These are phyloP conservation scores for Coemansia reversa DNA, from an alignment of 192 early-diverging fungal genomes.

Conservation along the genomic window DNA sequence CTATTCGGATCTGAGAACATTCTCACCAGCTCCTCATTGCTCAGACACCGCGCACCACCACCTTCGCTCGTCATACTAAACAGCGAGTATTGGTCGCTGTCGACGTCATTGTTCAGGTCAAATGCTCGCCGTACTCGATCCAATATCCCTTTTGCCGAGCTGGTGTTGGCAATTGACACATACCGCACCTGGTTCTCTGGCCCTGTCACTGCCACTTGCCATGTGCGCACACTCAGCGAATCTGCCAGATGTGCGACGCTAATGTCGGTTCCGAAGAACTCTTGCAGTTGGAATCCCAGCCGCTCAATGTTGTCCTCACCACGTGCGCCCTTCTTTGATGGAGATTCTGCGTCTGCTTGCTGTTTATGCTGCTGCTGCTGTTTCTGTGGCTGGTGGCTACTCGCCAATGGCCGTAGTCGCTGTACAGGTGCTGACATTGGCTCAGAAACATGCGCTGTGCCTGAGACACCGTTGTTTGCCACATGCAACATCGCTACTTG, in stretches of 20 bases:
- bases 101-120: conserved; percentile 66
- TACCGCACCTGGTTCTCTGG: conserved; percentile 75
- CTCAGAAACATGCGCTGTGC: conserved; percentile 15
- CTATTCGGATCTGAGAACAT: conserved; percentile 71
- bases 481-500: conserved; percentile 19
- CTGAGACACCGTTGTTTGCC: conserved; percentile 5
- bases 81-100: conserved; percentile 67
- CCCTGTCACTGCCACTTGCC: conserved; percentile 76
- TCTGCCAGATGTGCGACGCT: conserved; percentile 50
- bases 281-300: conserved; percentile 49
- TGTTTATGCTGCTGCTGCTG: conserved; percentile 17
- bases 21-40: conserved; percentile 74
- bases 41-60: conserved; percentile 66
- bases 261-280: conserved; percentile 54
- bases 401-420: conserved; percentile 36
- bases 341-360: conserved; percentile 8
- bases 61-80: conserved; percentile 72
- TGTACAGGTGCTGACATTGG: conserved; percentile 44
- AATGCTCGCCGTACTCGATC: conserved; percentile 78
- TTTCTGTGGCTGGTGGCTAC: conserved; percentile 11
- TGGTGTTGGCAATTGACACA: conserved; percentile 72
- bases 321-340: conserved; percentile 1
- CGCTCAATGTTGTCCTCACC: conserved; percentile 40
- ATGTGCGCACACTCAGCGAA: conserved; percentile 50
- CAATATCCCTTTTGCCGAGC: conserved; percentile 68